These are phyloP conservation scores for Lecanosticta acicola DNA, from an alignment of 2,329 filamentous ascomycete species.

Conservation along the genomic window DNA sequence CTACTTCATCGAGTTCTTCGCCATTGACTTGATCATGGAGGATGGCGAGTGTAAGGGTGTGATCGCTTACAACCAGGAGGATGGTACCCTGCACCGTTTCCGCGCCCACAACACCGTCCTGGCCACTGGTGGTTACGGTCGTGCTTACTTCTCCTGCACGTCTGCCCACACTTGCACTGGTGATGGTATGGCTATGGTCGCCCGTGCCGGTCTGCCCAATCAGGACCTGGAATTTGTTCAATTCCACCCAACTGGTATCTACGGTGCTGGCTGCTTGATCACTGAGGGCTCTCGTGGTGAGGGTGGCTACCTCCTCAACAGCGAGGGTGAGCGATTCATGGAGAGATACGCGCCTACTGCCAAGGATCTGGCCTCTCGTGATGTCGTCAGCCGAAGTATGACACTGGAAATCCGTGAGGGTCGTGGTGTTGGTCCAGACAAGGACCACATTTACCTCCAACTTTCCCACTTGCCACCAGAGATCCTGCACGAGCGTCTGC, in stretches of 20 bases:
- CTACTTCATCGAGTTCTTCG: slow-evolving; percentile 99
- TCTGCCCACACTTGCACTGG: slow-evolving; percentile 97
- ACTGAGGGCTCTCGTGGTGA: slow-evolving; percentile 97
- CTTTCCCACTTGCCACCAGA: slow-evolving; percentile 90
- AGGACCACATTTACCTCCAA: slow-evolving; percentile 98
- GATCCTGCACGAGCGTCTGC: slow-evolving; percentile 90
- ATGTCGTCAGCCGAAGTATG: slow-evolving; percentile 97
- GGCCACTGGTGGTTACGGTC: slow-evolving; percentile 94
- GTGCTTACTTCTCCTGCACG: slow-evolving; percentile 97
- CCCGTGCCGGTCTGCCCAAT: slow-evolving; percentile 93
- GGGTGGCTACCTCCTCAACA: slow-evolving; percentile 96
- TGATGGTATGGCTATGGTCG: slow-evolving; percentile 99
- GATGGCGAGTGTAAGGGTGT: slow-evolving; percentile 95
- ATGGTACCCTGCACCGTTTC: slow-evolving; percentile 96
- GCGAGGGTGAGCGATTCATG: slow-evolving; percentile 98
- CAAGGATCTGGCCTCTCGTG: slow-evolving; percentile 93
- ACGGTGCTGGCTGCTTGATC: slow-evolving; percentile 95
- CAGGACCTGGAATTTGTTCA: slow-evolving; percentile 99
- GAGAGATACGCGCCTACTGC: slow-evolving; percentile 96
- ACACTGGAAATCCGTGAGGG: slow-evolving; percentile 97
- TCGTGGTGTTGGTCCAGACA: slow-evolving; percentile 91
- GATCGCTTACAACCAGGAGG: slow-evolving; percentile 96
- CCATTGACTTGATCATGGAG: slow-evolving; percentile 94
- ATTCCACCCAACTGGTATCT: slow-evolving; percentile 99
- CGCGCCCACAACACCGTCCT: slow-evolving; percentile 93